Evolutionary conservation across 495 filamentous ascomycete genomes (phyloP).

Genomic region (Ascodesmis nigricans): DNA sequence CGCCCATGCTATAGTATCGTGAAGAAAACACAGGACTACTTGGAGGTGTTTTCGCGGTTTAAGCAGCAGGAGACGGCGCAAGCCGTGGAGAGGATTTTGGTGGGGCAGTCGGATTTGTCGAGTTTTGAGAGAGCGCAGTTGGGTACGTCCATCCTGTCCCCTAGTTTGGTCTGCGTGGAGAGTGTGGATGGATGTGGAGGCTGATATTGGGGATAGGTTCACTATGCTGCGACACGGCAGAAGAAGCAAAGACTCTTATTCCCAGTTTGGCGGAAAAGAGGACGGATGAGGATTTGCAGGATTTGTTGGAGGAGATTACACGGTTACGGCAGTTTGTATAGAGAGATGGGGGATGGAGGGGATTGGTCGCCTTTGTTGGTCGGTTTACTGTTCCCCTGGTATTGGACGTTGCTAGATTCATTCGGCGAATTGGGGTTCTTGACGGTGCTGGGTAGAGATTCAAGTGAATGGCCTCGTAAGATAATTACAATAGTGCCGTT

Average conservation of each 20-base stretch:
- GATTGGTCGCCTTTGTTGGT: too few species aligned
- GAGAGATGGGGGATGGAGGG: too few species aligned
- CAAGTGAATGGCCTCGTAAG: too few species aligned
- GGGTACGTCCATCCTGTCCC: slow-evolving; percentile 32
- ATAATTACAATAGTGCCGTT: too few species aligned
- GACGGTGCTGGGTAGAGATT: too few species aligned
- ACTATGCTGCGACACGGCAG: slow-evolving; percentile 71
- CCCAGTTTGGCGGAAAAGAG: slow-evolving; percentile 79
- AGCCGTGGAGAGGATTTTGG: slow-evolving; percentile 65
- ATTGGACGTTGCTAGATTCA: too few species aligned
- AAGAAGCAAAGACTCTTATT: slow-evolving; percentile 92
- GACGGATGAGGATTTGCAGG: slow-evolving; percentile 61
- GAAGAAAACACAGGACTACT: slow-evolving; percentile 68
- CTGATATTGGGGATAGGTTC: slow-evolving; percentile 52
- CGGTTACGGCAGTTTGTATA: slow-evolving; percentile 20
- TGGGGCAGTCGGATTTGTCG: slow-evolving; percentile 52
- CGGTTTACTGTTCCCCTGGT: too few species aligned
- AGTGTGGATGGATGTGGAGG: slow-evolving; percentile 9
- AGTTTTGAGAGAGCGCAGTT: slow-evolving; percentile 86
- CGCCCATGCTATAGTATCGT: slow-evolving; percentile 34
- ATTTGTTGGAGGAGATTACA: slow-evolving; percentile 54
- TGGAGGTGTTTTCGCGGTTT: slow-evolving; percentile 83
- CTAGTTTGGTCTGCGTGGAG: slow-evolving; percentile 1
- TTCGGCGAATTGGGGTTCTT: too few species aligned
- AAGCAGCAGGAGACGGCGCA: slow-evolving; percentile 85